A percentile compares a stretch with the other conserved stretches of the same genome.
phyloP scores from a whole-genome alignment of 345 rosid genomes.

The Excoecaria cochinchinensis region DNA sequence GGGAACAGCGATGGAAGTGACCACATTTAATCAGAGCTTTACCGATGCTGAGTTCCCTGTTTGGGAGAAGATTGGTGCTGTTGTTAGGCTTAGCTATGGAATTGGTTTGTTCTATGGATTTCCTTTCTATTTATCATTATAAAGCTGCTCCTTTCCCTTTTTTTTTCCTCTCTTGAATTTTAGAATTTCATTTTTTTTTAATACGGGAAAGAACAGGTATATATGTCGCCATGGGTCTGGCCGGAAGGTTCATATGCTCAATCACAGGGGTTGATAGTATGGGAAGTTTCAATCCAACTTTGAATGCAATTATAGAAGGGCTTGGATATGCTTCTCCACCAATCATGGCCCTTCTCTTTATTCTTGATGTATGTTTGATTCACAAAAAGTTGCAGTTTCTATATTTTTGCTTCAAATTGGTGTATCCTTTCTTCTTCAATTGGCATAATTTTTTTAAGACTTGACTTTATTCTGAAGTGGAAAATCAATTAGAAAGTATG shows the following conservation, averaged over 20 bases:
- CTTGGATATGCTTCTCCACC: constrained; percentile 96
- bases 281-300: constrained; percentile 78
- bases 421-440: not conserved
- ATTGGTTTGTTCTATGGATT: constrained; percentile 50
- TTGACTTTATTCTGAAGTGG: not conserved
- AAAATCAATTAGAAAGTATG: not conserved
- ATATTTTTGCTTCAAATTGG: constrained; percentile 1
- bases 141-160: not conserved
- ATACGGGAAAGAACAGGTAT: constrained; percentile 48
- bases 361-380: constrained; percentile 61
- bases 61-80: constrained; percentile 93
- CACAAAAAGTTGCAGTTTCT: not conserved
- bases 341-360: constrained; percentile 91
- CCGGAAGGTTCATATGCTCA: constrained; percentile 89
- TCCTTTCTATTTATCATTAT: not conserved
- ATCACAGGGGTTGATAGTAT: constrained; percentile 71
- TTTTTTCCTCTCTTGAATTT: not conserved
- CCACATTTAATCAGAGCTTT: constrained; percentile 67
- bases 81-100: constrained; percentile 83
- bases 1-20: constrained; percentile 67
- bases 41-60: constrained; percentile 65
- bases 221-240: constrained; percentile 88
- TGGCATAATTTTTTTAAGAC: not conserved
- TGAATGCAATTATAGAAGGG: constrained; percentile 74
- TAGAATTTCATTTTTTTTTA: not conserved